Evolutionary conservation across 257 asterid species (phyloP).

Genomic region (Knoxia roxburghii): DNA sequence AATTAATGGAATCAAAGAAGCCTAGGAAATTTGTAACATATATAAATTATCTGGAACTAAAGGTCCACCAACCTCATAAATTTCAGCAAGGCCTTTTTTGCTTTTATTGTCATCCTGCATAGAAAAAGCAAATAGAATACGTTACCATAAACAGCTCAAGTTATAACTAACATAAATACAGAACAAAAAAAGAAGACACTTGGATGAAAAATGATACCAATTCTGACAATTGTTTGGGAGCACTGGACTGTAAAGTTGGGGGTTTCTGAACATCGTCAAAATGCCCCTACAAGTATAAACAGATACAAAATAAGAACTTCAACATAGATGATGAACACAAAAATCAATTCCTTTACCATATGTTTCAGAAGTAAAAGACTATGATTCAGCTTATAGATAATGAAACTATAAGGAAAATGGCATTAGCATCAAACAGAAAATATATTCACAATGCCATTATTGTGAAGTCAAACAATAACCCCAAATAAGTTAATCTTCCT

Average conservation of each 20-base stretch:
- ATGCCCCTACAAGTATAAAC: slow-evolving; percentile 46
- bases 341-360: background rate
- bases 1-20: background rate
- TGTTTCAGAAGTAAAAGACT: background rate
- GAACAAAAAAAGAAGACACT: slow-evolving; percentile 11
- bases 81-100: slow-evolving; percentile 86
- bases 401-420: background rate
- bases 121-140: slow-evolving; percentile 4
- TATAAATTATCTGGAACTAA: background rate
- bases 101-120: slow-evolving; percentile 92
- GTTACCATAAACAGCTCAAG: slow-evolving; percentile 3
- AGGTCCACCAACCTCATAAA: slow-evolving; percentile 70
- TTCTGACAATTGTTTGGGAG: slow-evolving; percentile 65
- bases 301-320: slow-evolving; percentile 1
- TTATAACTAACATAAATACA: slow-evolving; percentile 15
- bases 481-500: background rate
- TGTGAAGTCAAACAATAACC: background rate
- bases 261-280: slow-evolving; percentile 83
- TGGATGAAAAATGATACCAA: slow-evolving; percentile 40
- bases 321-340: background rate
- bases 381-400: background rate
- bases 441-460: too few relatives aligned
- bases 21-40: background rate
- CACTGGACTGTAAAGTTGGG: slow-evolving; percentile 47
- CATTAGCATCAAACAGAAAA: background rate